Evolutionary conservation across 108 stramenopile species (phyloP).

Genomic region (Pseudonitzschia pungens): DNA sequence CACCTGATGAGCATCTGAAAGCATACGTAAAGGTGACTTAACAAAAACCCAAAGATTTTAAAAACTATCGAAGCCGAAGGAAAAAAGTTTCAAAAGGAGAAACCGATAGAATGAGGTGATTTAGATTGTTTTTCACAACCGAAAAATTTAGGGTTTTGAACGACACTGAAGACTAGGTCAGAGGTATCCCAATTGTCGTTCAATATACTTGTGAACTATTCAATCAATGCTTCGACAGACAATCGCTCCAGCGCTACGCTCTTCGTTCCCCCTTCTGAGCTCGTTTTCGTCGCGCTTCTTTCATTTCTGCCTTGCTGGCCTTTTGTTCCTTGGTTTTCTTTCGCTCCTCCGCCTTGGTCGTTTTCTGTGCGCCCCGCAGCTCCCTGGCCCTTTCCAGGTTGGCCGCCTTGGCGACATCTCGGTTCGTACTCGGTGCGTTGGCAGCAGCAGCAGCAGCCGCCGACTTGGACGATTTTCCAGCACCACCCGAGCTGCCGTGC

Average conservation of each 20-base stretch:
- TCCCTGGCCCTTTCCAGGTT: constrained; percentile 34
- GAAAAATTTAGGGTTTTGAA: too few relatives aligned
- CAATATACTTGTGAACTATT: too few relatives aligned
- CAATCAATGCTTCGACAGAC: too few relatives aligned
- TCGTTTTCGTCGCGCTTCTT: constrained; percentile 60
- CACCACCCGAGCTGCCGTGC: constrained; percentile 30
- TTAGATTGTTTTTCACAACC: too few relatives aligned
- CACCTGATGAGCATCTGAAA: too few relatives aligned
- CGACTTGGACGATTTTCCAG: background rate
- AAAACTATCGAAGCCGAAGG: too few relatives aligned
- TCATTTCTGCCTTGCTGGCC: constrained; percentile 46
- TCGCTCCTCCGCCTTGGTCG: constrained; percentile 75
- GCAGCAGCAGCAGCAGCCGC: background rate
- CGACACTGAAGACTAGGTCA: too few relatives aligned
- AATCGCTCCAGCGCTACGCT: constrained; percentile 19
- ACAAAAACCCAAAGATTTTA: too few relatives aligned
- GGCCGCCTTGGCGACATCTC: constrained; percentile 48
- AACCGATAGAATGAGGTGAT: too few relatives aligned
- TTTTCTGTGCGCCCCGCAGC: constrained; percentile 42
- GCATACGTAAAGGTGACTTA: too few relatives aligned
- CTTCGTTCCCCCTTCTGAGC: constrained; percentile 58
- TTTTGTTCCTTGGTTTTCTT: constrained; percentile 67
- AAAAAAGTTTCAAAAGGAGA: too few relatives aligned
- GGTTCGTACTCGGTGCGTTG: constrained; percentile 34
- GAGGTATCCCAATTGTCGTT: too few relatives aligned